phyloP scores from a whole-genome alignment of 371 early-diverging fungal genomes.

The Mucor lusitanicus region DNA sequence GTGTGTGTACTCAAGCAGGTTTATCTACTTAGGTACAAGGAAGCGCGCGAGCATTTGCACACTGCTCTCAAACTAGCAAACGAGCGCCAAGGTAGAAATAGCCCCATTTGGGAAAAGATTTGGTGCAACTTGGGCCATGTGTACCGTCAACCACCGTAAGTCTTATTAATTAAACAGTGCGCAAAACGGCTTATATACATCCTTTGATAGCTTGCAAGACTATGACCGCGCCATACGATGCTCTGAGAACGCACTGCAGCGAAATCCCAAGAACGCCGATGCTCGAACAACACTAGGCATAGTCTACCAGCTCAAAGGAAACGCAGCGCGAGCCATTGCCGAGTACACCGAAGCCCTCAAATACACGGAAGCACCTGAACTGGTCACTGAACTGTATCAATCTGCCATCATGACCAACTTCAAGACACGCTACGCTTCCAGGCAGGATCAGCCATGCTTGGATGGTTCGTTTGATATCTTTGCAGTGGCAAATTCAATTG shows the following conservation, averaged over 20 bases:
- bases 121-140: conserved; percentile 76
- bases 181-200: no score
- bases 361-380: not conserved
- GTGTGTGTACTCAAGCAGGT: no score
- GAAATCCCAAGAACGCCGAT: conserved; percentile 35
- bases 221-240: conserved; percentile 46
- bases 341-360: conserved; percentile 50
- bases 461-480: conserved; percentile 7
- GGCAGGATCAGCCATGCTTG: not conserved
- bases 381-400: conserved; percentile 12
- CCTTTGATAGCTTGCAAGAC: conserved; percentile 15
- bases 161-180: no score
- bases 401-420: conserved; percentile 2
- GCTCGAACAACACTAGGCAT: conserved; percentile 51
- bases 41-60: conserved; percentile 55
- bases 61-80: conserved; percentile 55
- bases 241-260: conserved; percentile 48
- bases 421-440: not conserved
- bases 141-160: conserved; percentile 63
- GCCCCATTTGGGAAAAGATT: conserved; percentile 56
- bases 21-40: conserved; percentile 57
- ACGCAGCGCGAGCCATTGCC: conserved; percentile 51
- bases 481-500: not conserved
- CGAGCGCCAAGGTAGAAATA: conserved; percentile 35
- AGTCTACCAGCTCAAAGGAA: conserved; percentile 52